phyloP scores from a whole-genome alignment of 2,329 filamentous ascomycete species.

The Colletotrichum caudatum region DNA sequence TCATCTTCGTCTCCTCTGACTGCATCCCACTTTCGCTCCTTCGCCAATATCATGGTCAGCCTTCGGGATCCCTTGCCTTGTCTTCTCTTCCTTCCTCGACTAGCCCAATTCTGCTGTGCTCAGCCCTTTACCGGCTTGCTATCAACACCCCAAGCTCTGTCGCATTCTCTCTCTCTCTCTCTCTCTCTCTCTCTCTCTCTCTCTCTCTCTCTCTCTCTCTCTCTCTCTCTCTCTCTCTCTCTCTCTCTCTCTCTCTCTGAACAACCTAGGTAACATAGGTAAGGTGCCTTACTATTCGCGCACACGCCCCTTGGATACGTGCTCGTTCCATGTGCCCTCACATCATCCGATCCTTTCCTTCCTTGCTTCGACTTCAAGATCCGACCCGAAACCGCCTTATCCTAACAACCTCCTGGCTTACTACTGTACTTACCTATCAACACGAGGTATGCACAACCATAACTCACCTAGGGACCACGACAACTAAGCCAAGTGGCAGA shows the following conservation, averaged over 20 bases:
- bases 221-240: too few species aligned
- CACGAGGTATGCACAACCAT: background rate
- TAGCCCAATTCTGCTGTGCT: background rate
- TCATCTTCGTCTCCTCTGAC: slow-evolving; percentile 8
- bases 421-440: too few species aligned
- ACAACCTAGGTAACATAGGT: background rate
- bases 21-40: slow-evolving; percentile 7
- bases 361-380: slow-evolving; percentile 13
- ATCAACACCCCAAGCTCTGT: background rate
- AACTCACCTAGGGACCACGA: background rate
- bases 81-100: slow-evolving; percentile 7
- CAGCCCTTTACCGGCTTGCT: slow-evolving; percentile 13
- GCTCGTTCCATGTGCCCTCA: slow-evolving; percentile 17
- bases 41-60: background rate
- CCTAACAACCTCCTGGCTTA: slow-evolving; percentile 22
- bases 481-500: slow-evolving; percentile 8
- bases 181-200: too few species aligned
- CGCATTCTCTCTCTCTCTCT: background rate
- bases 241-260: background rate
- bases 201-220: too few species aligned
- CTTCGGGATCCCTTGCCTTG: slow-evolving; percentile 4
- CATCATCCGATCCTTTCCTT: slow-evolving; percentile 23
- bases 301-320: slow-evolving; percentile 9
- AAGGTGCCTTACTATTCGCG: background rate
- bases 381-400: slow-evolving; percentile 33